These are phyloP conservation scores for barley (Hordeum vulgare) DNA, from an alignment of 176 grass and related monocot genomes.

Conservation along the genomic window DNA sequence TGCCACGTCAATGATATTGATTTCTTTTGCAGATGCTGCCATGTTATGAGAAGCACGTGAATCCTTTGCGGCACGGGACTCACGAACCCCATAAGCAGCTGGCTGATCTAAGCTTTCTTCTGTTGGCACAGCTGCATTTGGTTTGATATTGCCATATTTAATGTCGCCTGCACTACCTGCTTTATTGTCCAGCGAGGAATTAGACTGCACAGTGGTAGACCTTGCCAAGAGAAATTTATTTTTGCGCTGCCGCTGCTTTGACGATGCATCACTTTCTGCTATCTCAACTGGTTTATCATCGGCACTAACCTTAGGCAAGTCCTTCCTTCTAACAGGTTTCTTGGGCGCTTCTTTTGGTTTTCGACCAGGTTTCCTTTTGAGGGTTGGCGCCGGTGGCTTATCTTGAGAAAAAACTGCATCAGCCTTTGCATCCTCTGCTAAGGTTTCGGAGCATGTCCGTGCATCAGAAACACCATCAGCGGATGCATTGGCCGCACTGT, in stretches of 20 bases:
- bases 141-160: conserved; percentile 31
- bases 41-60: conserved; percentile 27
- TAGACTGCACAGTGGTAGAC: not conserved
- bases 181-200: not conserved
- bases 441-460: conserved; percentile 30
- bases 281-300: conserved; percentile 23
- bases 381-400: conserved; percentile 3
- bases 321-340: conserved; percentile 31
- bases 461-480: conserved; percentile 38
- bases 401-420: conserved; percentile 26
- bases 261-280: conserved; percentile 17
- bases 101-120: conserved; percentile 20
- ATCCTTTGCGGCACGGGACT: conserved; percentile 27
- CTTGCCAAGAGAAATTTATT: conserved; percentile 2
- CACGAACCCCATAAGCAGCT: conserved; percentile 19
- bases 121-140: conserved; percentile 22
- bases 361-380: conserved; percentile 35
- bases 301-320: conserved; percentile 20
- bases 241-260: not conserved
- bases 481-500: conserved; percentile 13
- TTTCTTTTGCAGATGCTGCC: conserved; percentile 31
- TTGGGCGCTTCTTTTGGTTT: conserved; percentile 32
- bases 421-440: conserved; percentile 35
- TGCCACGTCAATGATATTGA: conserved; percentile 27
- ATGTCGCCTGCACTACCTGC: not conserved